Base-by-base conservation (phyloP, 768 basidiomycete species). In the Boletellus ananiceps region DNA sequence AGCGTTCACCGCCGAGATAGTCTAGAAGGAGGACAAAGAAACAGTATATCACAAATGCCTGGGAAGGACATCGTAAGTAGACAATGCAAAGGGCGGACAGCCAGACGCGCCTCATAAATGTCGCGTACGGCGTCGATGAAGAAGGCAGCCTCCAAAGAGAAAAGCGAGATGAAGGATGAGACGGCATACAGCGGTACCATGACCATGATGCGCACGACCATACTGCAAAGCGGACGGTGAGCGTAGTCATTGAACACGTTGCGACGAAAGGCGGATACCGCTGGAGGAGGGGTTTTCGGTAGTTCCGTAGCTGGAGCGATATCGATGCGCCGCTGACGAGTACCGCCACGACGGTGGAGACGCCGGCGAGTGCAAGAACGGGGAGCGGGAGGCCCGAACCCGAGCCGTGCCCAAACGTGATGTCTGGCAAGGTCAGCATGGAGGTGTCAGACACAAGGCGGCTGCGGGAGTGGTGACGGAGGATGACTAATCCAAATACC, bases 121-220 rank as follows among this genome's bases (percentile, higher is more conserved):
- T 98, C 96, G 37, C 96, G 80, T 52, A 98, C 75, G 14, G 81
- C 92, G 65, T 99, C 96, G 52, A 99, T 94, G 53, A 96, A 85
- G 72, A 97, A 97, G 0, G 96, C 96, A 2, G 88, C 92, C 63
- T 95, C 88, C 47, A 97, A 73, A 0, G 93, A 96, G 71, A 93
- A 91, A 35, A 99, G 74, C 0, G 95, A 92, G 53, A 97, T 92
- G 57, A 97, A 74, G 4, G 92, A 93, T 0, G 96, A 79, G 25
- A 98, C 74, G 1, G 83, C 92, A 65, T 99, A 98, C 25, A 98
- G 72, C 0, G 95, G 95, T 5, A 90, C 90, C 93, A 97, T 97
- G 58, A 97, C 54, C 88, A 98, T 93, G 63, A 98, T 96, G 40
- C 96, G 80, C 38, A 96, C 78, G 42, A 95, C 93, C 80, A 90